Percentiles rank a stretch among this genome's conserved stretches.
These are phyloP conservation scores for Conticribra guillardii DNA, from an alignment of 108 stramenopile species.

Conservation along the genomic window DNA sequence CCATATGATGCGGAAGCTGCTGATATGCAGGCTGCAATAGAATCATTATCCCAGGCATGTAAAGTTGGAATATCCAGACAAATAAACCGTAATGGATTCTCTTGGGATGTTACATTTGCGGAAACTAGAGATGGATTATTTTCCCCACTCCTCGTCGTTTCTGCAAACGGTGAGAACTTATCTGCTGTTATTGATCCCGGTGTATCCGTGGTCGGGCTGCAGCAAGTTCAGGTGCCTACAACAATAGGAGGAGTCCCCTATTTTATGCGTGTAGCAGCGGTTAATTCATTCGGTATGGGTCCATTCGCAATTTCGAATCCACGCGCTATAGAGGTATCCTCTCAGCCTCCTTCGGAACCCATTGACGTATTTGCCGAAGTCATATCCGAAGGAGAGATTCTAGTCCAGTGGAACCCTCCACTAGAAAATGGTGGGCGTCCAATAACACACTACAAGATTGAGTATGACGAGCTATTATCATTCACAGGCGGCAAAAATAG, in stretches of 20 bases:
- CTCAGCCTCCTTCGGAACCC: constrained; percentile 48
- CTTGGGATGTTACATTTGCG: constrained; percentile 65
- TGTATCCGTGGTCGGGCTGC: constrained; percentile 54
- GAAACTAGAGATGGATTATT: constrained; percentile 16
- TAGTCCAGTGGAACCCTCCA: constrained; percentile 77
- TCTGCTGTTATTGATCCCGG: constrained; percentile 41
- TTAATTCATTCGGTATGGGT: constrained; percentile 63
- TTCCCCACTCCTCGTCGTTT: constrained; percentile 44
- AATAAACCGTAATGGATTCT: constrained; percentile 60
- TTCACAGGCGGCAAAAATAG: constrained; percentile 56
- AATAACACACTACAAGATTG: constrained; percentile 66
- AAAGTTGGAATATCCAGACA: constrained; percentile 66
- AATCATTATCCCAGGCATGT: constrained; percentile 59
- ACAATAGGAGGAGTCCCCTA: constrained; percentile 35
- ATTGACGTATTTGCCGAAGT: constrained; percentile 46
- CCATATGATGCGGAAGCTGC: constrained; percentile 61
- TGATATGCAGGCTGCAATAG: constrained; percentile 77
- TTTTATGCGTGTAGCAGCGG: constrained; percentile 67
- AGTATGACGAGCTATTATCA: constrained; percentile 59
- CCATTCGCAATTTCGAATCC: constrained; percentile 46
- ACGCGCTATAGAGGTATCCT: constrained; percentile 27
- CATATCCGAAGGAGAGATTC: constrained; percentile 59
- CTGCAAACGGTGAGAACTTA: constrained; percentile 48
- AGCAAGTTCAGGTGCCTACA: constrained; percentile 38
- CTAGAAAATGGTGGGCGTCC: constrained; percentile 52